Percentiles rank a stretch among this genome's conserved stretches.
Conservation (phyloP, 768 basidiomycete species). For the Boletus sp. region DNA sequence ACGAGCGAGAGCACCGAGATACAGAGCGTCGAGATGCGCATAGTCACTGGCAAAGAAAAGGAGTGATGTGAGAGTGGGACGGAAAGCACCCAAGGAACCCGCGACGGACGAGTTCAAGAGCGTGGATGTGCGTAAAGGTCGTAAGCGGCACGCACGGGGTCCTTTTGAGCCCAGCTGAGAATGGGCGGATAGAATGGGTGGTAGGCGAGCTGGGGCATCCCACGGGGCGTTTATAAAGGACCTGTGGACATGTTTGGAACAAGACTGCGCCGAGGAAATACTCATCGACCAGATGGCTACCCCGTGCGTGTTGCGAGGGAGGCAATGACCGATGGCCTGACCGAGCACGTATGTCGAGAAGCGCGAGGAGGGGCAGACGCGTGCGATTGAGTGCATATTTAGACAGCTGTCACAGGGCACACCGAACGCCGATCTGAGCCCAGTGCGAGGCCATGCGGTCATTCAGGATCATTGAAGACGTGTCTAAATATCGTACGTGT, state of each 20-base stretch:
- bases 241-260: background rate
- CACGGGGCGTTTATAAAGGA: background rate
- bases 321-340: background rate
- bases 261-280: background rate
- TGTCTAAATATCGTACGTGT: too few relatives aligned
- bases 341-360: too few relatives aligned
- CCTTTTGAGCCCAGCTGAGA: background rate
- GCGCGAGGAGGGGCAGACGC: background rate
- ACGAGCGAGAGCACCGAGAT: slow-evolving; percentile 2
- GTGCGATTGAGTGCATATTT: background rate
- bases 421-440: background rate
- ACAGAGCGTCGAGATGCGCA: slow-evolving; percentile 9
- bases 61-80: slow-evolving; percentile 2
- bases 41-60: slow-evolving; percentile 5
- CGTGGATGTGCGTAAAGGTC: background rate
- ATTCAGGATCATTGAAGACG: too few relatives aligned
- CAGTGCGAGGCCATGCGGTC: too few relatives aligned
- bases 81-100: background rate
- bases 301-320: background rate
- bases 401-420: background rate
- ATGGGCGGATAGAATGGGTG: background rate
- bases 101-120: background rate
- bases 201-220: background rate
- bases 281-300: background rate
- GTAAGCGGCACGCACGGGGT: background rate